Evolutionary conservation across 139 green algal species (phyloP).

Genomic region (Chlorella sp.): DNA sequence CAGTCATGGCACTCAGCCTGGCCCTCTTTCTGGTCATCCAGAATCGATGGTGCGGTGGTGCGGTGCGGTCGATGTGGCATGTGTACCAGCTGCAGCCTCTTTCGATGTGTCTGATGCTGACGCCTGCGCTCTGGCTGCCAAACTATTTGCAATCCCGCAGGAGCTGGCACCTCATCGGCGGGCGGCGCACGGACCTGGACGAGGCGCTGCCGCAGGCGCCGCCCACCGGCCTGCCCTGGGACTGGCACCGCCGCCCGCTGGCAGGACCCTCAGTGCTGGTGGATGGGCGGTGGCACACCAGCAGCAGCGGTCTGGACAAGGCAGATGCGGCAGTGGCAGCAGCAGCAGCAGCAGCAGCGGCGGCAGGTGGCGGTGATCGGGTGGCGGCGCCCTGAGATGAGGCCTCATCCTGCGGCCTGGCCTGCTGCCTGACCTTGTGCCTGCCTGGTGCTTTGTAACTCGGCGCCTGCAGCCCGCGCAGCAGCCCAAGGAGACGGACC

Average conservation of each 20-base stretch:
- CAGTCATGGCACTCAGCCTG: not conserved
- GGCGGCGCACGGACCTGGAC: not conserved
- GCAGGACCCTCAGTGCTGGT: not conserved
- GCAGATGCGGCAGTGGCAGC: not conserved
- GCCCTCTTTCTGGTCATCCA: slow-evolving; percentile 16
- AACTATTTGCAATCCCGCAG: too few relatives aligned
- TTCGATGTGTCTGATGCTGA: too few relatives aligned
- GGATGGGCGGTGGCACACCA: too few relatives aligned
- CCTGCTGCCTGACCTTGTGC: too few relatives aligned
- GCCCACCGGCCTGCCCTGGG: not conserved
- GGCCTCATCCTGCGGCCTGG: too few relatives aligned
- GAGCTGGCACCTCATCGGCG: slow-evolving; percentile 19
- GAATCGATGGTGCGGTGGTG: slow-evolving; percentile 14
- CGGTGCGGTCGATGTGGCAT: too few relatives aligned
- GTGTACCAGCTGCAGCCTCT: too few relatives aligned
- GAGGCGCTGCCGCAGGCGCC: slow-evolving; percentile 21
- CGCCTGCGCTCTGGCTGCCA: too few relatives aligned
- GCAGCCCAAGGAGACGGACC: too few relatives aligned
- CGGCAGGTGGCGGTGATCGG: not conserved
- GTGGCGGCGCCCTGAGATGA: too few relatives aligned
- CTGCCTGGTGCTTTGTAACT: too few relatives aligned
- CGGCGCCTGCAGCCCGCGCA: too few relatives aligned
- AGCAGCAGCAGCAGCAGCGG: not conserved
- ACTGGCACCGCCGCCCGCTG: slow-evolving; percentile 14
- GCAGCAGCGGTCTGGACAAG: slow-evolving; percentile 18